Percentiles rank a stretch among this genome's conserved stretches.
Conservation (phyloP, 192 early-diverging fungal genomes). For the Coemansia sp. region DNA sequence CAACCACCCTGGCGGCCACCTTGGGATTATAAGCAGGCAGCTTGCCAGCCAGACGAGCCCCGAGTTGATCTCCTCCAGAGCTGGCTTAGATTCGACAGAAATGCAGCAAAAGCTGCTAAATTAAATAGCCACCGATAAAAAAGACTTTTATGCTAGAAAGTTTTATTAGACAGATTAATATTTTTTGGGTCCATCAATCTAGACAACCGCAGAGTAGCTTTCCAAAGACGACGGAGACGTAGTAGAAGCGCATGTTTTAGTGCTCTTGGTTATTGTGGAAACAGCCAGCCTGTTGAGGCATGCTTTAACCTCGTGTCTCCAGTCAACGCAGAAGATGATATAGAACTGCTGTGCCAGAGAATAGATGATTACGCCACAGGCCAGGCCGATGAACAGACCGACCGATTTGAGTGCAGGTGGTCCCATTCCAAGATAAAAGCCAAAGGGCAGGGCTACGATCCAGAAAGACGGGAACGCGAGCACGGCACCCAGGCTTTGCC, state of each 20-base stretch:
- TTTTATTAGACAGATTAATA: background rate
- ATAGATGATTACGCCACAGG: conserved; percentile 46
- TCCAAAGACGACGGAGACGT: background rate
- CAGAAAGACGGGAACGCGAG: conserved; percentile 57
- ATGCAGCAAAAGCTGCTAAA: no score
- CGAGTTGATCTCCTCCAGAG: no score
- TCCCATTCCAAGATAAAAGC: conserved; percentile 55
- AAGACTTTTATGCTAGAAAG: no score
- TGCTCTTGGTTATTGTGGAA: conserved; percentile 12
- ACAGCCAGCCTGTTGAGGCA: conserved; percentile 29
- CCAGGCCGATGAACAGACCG: conserved; percentile 63
- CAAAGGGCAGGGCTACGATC: conserved; percentile 52
- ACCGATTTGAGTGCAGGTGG: conserved; percentile 38
- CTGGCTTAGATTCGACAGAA: background rate
- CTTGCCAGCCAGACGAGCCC: background rate
- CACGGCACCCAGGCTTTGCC: conserved; percentile 51
- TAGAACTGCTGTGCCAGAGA: conserved; percentile 36
- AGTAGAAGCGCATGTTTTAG: background rate
- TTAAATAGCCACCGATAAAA: no score
- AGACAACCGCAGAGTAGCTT: conserved; percentile 4
- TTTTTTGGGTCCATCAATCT: background rate
- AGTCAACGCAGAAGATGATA: conserved; percentile 40
- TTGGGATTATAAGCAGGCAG: conserved; percentile 12
- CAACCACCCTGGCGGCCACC: conserved; percentile 39
- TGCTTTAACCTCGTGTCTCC: conserved; percentile 45